Conservation (phyloP, 129 eudicot genomes). For the Lonicera japonica region DNA sequence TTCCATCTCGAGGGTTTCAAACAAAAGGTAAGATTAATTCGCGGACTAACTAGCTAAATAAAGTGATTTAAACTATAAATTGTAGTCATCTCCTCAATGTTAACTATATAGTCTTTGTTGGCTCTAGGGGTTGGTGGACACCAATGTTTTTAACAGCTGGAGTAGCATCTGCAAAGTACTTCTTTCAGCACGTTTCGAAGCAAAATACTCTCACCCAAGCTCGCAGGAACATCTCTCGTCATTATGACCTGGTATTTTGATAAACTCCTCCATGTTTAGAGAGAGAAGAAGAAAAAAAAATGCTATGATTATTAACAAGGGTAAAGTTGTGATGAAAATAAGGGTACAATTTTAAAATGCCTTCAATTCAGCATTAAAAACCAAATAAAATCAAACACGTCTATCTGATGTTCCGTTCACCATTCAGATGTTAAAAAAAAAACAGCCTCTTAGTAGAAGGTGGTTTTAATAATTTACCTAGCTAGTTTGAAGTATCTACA, state of each 20-base stretch:
- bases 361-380: too few relatives aligned
- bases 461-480: too few relatives aligned
- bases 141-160: slow-evolving; percentile 85
- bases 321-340: too few relatives aligned
- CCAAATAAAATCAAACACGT: too few relatives aligned
- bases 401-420: too few relatives aligned
- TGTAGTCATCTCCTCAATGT: background rate
- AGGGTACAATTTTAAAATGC: too few relatives aligned
- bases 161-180: slow-evolving; percentile 82
- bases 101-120: background rate
- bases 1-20: slow-evolving; percentile 22
- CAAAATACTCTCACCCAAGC: slow-evolving; percentile 86
- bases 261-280: too few relatives aligned
- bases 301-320: too few relatives aligned
- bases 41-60: background rate
- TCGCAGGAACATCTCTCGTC: slow-evolving; percentile 90
- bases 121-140: slow-evolving; percentile 87
- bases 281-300: too few relatives aligned
- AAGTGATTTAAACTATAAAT: background rate
- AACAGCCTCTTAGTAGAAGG: too few relatives aligned
- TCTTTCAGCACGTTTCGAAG: slow-evolving; percentile 58
- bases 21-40: slow-evolving; percentile 43
- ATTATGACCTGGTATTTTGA: slow-evolving; percentile 67
- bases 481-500: too few relatives aligned
- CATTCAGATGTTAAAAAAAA: too few relatives aligned